Conservation (phyloP, 192 early-diverging fungal genomes). For the Cladochytrium replicatum region DNA sequence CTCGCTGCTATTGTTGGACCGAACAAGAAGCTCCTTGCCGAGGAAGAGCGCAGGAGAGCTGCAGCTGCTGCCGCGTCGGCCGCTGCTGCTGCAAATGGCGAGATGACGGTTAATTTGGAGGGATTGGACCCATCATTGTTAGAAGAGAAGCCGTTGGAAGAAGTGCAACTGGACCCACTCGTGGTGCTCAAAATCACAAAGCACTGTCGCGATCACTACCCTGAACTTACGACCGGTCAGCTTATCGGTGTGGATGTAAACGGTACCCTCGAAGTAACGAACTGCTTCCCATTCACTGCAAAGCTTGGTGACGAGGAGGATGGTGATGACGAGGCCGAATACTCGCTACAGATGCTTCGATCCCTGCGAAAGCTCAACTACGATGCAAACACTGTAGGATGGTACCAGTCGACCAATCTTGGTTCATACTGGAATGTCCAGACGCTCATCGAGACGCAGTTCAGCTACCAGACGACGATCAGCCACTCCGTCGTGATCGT, state of each 20-base stretch:
- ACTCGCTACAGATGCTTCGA: conserved; percentile 91
- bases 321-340: conserved; percentile 48
- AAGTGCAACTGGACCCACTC: conserved; percentile 36
- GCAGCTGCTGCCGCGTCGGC: no score
- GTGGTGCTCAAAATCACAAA: conserved; percentile 96
- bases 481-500: conserved; percentile 83
- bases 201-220: conserved; percentile 68
- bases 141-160: conserved; percentile 14
- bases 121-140: conserved; percentile 33
- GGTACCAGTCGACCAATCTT: conserved; percentile 89
- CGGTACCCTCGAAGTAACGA: conserved; percentile 85
- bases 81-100: no score
- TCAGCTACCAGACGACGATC: conserved; percentile 79
- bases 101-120: conserved; percentile 30
- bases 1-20: no score
- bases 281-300: conserved; percentile 77
- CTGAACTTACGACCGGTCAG: conserved; percentile 77
- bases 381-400: conserved; percentile 94
- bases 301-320: conserved; percentile 32
- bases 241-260: conserved; percentile 88
- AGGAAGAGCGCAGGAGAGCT: no score
- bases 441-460: conserved; percentile 82
- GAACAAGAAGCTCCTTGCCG: no score
- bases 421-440: conserved; percentile 85
- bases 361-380: conserved; percentile 87